Conservation (phyloP, 129 eudicot species). For the Flaveria linearis region DNA sequence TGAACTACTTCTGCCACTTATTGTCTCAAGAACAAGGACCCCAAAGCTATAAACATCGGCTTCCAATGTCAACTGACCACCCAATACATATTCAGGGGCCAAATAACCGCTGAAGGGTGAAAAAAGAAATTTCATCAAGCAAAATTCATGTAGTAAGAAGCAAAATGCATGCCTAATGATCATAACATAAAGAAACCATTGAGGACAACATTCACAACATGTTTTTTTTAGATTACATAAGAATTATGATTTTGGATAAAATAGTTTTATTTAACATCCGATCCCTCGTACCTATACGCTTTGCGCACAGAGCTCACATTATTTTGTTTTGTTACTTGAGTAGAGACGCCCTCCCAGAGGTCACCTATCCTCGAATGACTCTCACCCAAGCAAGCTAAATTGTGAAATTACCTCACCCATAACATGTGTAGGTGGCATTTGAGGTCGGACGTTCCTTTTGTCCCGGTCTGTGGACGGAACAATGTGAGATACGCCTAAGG, state of each 20-base stretch:
- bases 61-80: constrained; percentile 81
- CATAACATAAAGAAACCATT: constrained; percentile 6
- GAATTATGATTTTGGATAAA: neutral
- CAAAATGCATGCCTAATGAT: constrained; percentile 3
- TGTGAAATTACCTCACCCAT: neutral
- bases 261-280: neutral
- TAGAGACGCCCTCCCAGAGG: neutral
- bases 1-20: constrained; percentile 78
- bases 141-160: constrained; percentile 12
- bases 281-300: neutral
- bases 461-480: neutral
- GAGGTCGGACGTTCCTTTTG: neutral
- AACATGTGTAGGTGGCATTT: neutral
- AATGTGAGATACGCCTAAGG: neutral
- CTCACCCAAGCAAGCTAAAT: neutral
- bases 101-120: constrained; percentile 71
- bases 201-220: neutral
- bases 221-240: neutral
- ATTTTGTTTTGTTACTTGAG: neutral
- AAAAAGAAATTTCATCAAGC: constrained; percentile 15
- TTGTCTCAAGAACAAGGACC: constrained; percentile 69
- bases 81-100: constrained; percentile 94
- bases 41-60: constrained; percentile 98
- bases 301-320: neutral
- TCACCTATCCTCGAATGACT: neutral